Base-by-base conservation (phyloP, 1,139 yeast genomes). In the Nematodospora anomalae region DNA sequence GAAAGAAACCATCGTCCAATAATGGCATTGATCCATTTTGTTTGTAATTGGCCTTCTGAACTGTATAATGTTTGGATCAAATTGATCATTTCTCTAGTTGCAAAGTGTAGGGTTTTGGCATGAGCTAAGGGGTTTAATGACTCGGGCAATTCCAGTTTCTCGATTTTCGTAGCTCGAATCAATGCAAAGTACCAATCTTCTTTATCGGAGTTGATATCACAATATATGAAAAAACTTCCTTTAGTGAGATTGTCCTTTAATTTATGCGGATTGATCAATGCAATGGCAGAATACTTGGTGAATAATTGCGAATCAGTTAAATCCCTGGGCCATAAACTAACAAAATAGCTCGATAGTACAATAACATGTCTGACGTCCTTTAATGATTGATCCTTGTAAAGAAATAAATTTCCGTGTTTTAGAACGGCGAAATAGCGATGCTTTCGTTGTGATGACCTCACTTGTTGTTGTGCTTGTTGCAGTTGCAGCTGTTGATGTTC, bases 171-270 rank as follows among this genome's bases (percentile, higher is more conserved):
- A 1, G 94, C 92, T 40, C 81, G 67, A n/a, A 90, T 71, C 39
- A 90, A 66, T 2, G 87, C 80, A 60, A 88, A 88, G 57, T 90
- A 90, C 86, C 96, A 83, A 55, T 89, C 96, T 57, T 90, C 98
- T 53, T 92, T 90, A 32, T 83, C 90, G 35, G 74, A 74, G 45
- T 88, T 86, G 33, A 78, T 72, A 51, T 87, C 95, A 35, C 83
- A 77, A 55, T 88, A 87, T 2, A 90, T 60, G 59, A 74, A 92
- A 50, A 83, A 83, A 2, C 88, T 75, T 11, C 73, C 71, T 33
- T 73, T 69, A 7, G 9, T 26, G 14, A 25, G n/a, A n/a, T 28
- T 29, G 12, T 33, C 33, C 6, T 18, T 27, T 16, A 42, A 27
- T 26, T 45, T 44, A 14, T 18, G 26, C 3, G 41, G 34, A 29